A percentile compares a stretch with the other conserved stretches of the same genome.
Conservation (phyloP, 225 moss, liverwort and hornwort genomes). For the Physcomitrium patens region DNA sequence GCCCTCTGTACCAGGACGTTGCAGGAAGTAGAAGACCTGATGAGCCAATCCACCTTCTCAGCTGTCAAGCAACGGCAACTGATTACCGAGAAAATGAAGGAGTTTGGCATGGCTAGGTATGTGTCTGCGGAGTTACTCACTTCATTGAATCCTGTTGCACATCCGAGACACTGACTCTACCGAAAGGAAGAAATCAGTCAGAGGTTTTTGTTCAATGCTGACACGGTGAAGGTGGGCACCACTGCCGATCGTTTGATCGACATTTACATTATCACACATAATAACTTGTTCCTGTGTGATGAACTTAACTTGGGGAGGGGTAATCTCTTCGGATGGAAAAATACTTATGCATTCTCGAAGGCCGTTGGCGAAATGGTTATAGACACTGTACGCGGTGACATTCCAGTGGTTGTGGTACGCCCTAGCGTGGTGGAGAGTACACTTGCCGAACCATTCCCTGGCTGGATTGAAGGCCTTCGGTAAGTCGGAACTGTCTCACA, state of each 20-base stretch:
- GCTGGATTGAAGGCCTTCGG: constrained; percentile 59
- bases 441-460: constrained; percentile 40
- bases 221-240: background rate
- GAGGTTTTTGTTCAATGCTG: no score
- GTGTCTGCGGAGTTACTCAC: background rate
- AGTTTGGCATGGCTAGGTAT: constrained; percentile 63
- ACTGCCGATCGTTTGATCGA: background rate
- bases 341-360: constrained; percentile 51
- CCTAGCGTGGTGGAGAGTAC: constrained; percentile 60
- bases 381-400: constrained; percentile 13
- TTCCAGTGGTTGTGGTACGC: constrained; percentile 47
- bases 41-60: constrained; percentile 27
- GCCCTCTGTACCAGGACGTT: constrained; percentile 44
- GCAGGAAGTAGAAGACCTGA: constrained; percentile 39
- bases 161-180: no score
- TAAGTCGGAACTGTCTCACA: background rate
- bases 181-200: no score
- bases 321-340: constrained; percentile 50
- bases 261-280: no score
- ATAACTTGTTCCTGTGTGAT: constrained; percentile 16
- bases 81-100: constrained; percentile 56
- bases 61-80: constrained; percentile 43
- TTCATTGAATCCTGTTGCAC: no score
- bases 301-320: constrained; percentile 42
- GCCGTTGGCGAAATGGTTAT: constrained; percentile 55